Percentiles rank a stretch among this genome's conserved stretches.
phyloP scores from a whole-genome alignment of 208 protist genomes.

The Hexamita inflata region DNA sequence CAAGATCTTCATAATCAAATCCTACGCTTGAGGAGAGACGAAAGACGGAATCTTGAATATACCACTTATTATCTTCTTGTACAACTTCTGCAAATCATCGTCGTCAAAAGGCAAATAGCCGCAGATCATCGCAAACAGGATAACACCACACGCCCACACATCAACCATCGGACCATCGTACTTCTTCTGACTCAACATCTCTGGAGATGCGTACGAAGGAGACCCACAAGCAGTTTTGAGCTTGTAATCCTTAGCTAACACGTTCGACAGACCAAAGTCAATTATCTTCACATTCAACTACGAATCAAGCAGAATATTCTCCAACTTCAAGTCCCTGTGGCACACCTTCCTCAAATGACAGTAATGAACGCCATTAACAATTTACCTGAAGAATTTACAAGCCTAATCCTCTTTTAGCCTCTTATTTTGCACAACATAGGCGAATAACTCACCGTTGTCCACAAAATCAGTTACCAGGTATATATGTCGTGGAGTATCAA shows the following conservation, averaged over 20 bases:
- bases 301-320: slow-evolving; percentile 67
- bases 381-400: slow-evolving; percentile 53
- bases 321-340: slow-evolving; percentile 73
- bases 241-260: slow-evolving; percentile 63
- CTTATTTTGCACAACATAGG: slow-evolving; percentile 55
- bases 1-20: slow-evolving; percentile 56
- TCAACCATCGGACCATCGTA: slow-evolving; percentile 72
- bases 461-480: slow-evolving; percentile 58
- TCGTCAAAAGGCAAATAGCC: slow-evolving; percentile 75
- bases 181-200: slow-evolving; percentile 65
- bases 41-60: slow-evolving; percentile 49
- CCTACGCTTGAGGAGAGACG: slow-evolving; percentile 34
- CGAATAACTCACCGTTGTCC: slow-evolving; percentile 57
- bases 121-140: slow-evolving; percentile 71
- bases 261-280: slow-evolving; percentile 77
- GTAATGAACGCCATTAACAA: slow-evolving; percentile 56
- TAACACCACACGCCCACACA: slow-evolving; percentile 76
- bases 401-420: slow-evolving; percentile 53
- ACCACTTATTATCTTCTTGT: slow-evolving; percentile 68
- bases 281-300: slow-evolving; percentile 60
- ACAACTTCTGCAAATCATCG: slow-evolving; percentile 62
- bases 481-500: slow-evolving; percentile 48
- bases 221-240: slow-evolving; percentile 70
- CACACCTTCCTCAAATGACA: slow-evolving; percentile 57
- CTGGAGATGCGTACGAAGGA: slow-evolving; percentile 74